These are phyloP conservation scores for Penicillium bovifimosum DNA, from an alignment of 495 filamentous ascomycete genomes.

Conservation along the genomic window DNA sequence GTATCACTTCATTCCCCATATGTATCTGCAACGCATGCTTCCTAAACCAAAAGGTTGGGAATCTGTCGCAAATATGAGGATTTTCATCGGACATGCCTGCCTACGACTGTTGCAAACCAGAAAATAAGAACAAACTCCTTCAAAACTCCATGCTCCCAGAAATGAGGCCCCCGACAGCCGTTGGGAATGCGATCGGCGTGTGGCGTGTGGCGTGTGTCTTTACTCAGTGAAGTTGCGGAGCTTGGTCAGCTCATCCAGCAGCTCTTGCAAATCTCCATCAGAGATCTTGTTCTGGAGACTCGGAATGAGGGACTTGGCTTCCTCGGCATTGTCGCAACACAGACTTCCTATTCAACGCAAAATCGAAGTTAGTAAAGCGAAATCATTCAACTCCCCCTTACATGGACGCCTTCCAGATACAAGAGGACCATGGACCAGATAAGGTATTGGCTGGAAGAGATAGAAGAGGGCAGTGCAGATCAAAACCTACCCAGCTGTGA, in stretches of 20 bases:
- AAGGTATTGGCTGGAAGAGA: background rate
- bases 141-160: conserved; percentile 19
- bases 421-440: background rate
- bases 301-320: conserved; percentile 94
- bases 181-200: background rate
- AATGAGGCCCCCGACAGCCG: background rate
- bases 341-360: conserved; percentile 60
- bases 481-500: conserved; percentile 74
- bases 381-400: background rate
- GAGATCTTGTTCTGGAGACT: conserved; percentile 81
- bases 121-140: conserved; percentile 5
- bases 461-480: background rate
- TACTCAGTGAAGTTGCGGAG: conserved; percentile 55
- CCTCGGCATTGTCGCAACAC: conserved; percentile 85
- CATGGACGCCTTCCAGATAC: background rate
- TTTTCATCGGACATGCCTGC: background rate
- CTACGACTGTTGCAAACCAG: background rate
- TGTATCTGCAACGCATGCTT: background rate
- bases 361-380: conserved; percentile 1
- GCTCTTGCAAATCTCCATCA: conserved; percentile 78
- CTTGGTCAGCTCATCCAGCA: conserved; percentile 87
- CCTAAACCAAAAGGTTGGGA: background rate
- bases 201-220: background rate
- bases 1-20: background rate
- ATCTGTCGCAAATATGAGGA: background rate